phyloP scores from a whole-genome alignment of 2,329 filamentous ascomycete genomes.

The Fusarium sacchari region DNA sequence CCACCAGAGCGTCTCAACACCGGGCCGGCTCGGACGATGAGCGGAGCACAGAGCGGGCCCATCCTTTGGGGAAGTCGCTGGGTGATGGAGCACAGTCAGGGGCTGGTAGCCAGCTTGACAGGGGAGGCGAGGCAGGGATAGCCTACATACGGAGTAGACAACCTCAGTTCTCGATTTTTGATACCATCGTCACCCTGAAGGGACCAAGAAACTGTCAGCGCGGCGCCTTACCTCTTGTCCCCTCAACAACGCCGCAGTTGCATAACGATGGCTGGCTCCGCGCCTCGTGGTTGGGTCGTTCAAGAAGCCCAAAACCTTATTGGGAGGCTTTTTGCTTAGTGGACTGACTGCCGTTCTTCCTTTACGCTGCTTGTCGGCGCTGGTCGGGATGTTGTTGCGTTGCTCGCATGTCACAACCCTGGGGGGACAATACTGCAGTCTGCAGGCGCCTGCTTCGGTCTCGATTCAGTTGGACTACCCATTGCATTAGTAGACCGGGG shows the following conservation, averaged over 20 bases:
- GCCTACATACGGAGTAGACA: constrained; percentile 15
- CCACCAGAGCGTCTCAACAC: constrained; percentile 26
- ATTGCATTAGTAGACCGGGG: constrained; percentile 21
- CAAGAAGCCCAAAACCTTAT: constrained; percentile 1
- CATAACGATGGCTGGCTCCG: constrained; percentile 3
- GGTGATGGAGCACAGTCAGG: constrained; percentile 24
- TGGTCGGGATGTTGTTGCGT: not conserved
- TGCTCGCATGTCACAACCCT: constrained; percentile 10
- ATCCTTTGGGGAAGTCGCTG: constrained; percentile 15
- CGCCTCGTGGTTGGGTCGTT: constrained; percentile 8
- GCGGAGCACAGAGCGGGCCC: constrained; percentile 41
- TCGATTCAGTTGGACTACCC: constrained; percentile 37
- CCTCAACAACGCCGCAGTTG: constrained; percentile 2
- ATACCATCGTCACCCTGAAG: constrained; percentile 21
- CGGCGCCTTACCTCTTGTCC: constrained; percentile 15
- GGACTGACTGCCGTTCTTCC: constrained; percentile 11
- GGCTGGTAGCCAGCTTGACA: constrained; percentile 23
- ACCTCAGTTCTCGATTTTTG: constrained; percentile 25
- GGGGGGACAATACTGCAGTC: constrained; percentile 20
- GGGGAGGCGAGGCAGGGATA: constrained; percentile 13
- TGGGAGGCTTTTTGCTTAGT: constrained; percentile 4
- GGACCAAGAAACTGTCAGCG: constrained; percentile 11
- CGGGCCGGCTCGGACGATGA: constrained; percentile 44
- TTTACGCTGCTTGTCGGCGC: constrained; percentile 8
- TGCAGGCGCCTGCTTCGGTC: constrained; percentile 27